Base-by-base conservation (phyloP, 352 stramenopile genomes). In the Globisporangium iwayamae region DNA sequence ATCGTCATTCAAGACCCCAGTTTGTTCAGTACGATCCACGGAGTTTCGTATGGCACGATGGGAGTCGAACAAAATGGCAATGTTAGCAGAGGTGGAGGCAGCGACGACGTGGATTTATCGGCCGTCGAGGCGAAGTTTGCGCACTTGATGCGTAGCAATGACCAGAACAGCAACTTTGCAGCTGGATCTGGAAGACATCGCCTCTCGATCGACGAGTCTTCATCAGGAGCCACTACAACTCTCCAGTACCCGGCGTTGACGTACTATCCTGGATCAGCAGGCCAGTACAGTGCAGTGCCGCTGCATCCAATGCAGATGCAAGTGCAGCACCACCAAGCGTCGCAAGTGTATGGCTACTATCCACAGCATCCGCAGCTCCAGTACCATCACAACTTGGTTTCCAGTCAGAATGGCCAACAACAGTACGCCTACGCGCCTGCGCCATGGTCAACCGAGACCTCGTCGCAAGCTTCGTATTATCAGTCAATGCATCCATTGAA, bases 71-170 rank as follows among this genome's bases (percentile, higher is more conserved):
- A 34, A 7, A n/a, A n/a, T 46, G 39, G 48, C 59, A 14, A 60
- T 56, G 47, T 66, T 70, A 51, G 63, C 63, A 38, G 60, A 67
- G 51, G 66, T 0, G 61, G 69, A 55, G 69, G 51, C 8, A 67
- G 67, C 3, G 82, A 91, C 28, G 85, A 93, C 57, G 75, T 85
- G 13, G 86, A 95, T 66, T 69, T 95, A 30, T 74, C 78, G 25
- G 74, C 74, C 1, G 84, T 95, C 10, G 86, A 95, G 62, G 83
- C 80, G 7, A 81, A 80, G 9, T 95, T 95, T 58, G 86, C 83
- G 8, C 83, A 93, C 57, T 48, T 95, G 60, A 95, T 95, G 86
- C 78, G 79, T 55, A 85, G 65, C 48, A 82, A 52, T n/a, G 73
- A 88, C 14, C 68, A 76, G 16, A 64, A 71, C 11, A 60, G 73